Percentiles rank a stretch among this genome's conserved stretches.
Conservation (phyloP, 163 green algal species). For the Chlamydomonas reinhardtii region DNA sequence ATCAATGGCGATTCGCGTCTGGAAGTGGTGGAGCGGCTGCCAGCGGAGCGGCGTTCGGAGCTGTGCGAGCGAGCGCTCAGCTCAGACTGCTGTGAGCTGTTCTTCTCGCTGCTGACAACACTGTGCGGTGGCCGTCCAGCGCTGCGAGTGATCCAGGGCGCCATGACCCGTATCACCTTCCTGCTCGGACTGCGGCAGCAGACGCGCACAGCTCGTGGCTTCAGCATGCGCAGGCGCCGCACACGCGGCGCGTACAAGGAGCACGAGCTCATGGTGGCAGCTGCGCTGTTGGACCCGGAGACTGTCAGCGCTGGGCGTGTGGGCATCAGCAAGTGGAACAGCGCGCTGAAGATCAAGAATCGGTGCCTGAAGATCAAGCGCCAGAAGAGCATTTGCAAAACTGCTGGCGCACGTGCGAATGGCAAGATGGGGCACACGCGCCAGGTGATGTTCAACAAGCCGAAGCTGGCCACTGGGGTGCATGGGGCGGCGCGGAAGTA, state of each 20-base stretch:
- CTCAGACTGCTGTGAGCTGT: neutral
- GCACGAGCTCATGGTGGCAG: neutral
- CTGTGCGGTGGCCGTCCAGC: neutral
- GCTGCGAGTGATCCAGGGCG: neutral
- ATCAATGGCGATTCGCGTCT: neutral
- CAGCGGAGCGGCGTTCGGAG: neutral
- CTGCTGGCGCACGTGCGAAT: neutral
- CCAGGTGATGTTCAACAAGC: neutral
- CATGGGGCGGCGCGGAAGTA: neutral
- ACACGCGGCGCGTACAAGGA: neutral
- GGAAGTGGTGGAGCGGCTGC: neutral
- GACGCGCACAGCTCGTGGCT: neutral
- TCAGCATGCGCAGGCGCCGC: neutral
- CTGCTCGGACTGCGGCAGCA: neutral
- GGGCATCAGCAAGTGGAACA: neutral
- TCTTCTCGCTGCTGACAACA: neutral
- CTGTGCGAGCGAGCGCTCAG: neutral
- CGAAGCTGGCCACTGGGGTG: neutral
- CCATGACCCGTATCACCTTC: neutral
- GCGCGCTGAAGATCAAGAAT: neutral
- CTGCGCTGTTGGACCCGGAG: neutral
- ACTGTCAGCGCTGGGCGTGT: neutral
- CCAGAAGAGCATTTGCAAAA: neutral
- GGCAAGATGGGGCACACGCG: neutral
- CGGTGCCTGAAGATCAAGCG: neutral